These are phyloP conservation scores for Ciborinia camelliae DNA, from an alignment of 2,329 filamentous ascomycete species.

Conservation along the genomic window DNA sequence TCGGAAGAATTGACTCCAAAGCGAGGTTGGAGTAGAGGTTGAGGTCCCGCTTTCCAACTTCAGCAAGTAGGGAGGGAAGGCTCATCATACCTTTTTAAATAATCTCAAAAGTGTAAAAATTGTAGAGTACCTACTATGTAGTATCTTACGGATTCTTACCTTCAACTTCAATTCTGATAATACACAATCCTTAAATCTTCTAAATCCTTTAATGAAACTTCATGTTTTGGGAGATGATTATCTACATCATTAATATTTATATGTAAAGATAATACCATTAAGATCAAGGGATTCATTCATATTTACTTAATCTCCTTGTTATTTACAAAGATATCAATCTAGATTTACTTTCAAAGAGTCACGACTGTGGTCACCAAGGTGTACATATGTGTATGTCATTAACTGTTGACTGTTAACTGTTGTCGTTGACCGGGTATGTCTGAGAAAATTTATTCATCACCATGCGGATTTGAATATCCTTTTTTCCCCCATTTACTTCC, in stretches of 20 bases:
- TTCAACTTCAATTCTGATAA: background rate
- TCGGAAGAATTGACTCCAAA: conserved; percentile 4
- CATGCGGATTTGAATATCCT: background rate
- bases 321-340: background rate
- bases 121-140: no score
- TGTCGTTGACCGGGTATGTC: background rate
- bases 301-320: background rate
- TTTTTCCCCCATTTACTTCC: background rate
- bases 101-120: no score
- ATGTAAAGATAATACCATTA: background rate
- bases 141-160: background rate
- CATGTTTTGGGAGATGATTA: background rate
- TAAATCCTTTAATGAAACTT: background rate
- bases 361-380: background rate
- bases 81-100: background rate
- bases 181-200: no score
- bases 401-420: no score
- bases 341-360: background rate
- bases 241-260: background rate
- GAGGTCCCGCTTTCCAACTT: background rate
- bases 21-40: no score
- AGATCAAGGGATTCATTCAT: background rate
- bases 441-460: background rate
- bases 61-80: background rate
- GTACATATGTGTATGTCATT: background rate